phyloP scores from a whole-genome alignment of 208 protist species.

The Porcisia deanei region DNA sequence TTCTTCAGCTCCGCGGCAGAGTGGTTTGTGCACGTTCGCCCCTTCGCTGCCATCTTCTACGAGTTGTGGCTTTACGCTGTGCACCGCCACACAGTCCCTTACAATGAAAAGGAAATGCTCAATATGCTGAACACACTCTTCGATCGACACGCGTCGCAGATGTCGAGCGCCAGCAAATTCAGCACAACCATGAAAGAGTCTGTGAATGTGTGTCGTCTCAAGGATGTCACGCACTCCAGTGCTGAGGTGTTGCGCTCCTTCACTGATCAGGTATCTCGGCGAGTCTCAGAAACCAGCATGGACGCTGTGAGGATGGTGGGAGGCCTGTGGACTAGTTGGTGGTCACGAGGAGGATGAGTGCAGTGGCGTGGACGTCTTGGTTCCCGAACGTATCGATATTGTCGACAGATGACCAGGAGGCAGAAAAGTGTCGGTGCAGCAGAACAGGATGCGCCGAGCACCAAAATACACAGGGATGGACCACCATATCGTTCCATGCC shows the following conservation, averaged over 20 bases:
- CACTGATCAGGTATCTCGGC: conserved; percentile 34
- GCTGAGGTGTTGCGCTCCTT: conserved; percentile 40
- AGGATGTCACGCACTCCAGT: conserved; percentile 54
- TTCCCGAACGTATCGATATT: background rate
- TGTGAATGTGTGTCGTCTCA: conserved; percentile 56
- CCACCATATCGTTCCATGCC: background rate
- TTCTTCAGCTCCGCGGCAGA: conserved; percentile 68
- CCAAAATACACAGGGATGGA: background rate
- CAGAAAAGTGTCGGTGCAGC: background rate
- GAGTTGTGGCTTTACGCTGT: conserved; percentile 67
- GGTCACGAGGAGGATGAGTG: conserved; percentile 9
- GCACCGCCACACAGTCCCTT: conserved; percentile 38
- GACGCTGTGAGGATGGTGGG: conserved; percentile 39
- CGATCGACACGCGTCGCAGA: conserved; percentile 40
- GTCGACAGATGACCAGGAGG: background rate
- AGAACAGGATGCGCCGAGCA: background rate
- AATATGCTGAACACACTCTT: conserved; percentile 57
- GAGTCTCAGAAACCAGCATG: conserved; percentile 25
- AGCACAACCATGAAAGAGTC: conserved; percentile 49
- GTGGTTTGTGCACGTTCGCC: conserved; percentile 70
- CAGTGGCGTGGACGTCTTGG: background rate
- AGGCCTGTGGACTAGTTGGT: conserved; percentile 27
- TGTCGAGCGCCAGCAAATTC: conserved; percentile 38
- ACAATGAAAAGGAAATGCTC: conserved; percentile 29
- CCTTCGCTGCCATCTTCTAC: conserved; percentile 58